Percentiles rank a stretch among this genome's conserved stretches.
These are phyloP conservation scores for Phytophthora idaei DNA, from an alignment of 352 stramenopile genomes.

Conservation along the genomic window DNA sequence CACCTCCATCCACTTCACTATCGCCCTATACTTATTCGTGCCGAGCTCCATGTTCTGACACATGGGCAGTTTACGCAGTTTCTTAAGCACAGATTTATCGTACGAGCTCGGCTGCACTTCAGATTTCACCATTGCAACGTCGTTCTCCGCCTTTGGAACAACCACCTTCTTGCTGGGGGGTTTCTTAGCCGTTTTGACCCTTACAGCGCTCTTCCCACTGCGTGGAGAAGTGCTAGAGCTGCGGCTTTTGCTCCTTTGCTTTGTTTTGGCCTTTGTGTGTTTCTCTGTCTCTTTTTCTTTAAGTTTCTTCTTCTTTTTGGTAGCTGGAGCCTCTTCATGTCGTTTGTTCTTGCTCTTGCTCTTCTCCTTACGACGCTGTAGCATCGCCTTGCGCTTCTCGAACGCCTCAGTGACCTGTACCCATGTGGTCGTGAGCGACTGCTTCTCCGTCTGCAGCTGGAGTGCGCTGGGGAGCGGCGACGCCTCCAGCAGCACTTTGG, in stretches of 20 bases:
- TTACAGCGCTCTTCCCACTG: slow-evolving; percentile 18
- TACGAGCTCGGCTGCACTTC: slow-evolving; percentile 18
- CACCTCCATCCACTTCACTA: slow-evolving; percentile 62
- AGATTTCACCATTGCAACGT: slow-evolving; percentile 1
- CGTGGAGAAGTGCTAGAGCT: slow-evolving; percentile 21
- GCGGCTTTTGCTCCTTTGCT: slow-evolving; percentile 25
- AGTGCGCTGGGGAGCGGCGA: slow-evolving; percentile 28
- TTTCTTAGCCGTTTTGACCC: slow-evolving; percentile 24
- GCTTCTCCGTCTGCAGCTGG: slow-evolving; percentile 40
- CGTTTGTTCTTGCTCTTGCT: slow-evolving; percentile 25
- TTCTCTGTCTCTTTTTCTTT: slow-evolving; percentile 26
- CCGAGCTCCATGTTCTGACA: slow-evolving; percentile 41
- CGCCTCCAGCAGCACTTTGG: slow-evolving; percentile 30
- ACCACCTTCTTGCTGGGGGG: slow-evolving; percentile 7
- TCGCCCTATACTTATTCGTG: slow-evolving; percentile 51
- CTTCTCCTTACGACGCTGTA: slow-evolving; percentile 40
- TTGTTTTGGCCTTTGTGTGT: neutral
- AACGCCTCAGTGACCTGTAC: slow-evolving; percentile 27
- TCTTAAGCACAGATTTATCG: slow-evolving; percentile 36
- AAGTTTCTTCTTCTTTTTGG: slow-evolving; percentile 19
- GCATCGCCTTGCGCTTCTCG: slow-evolving; percentile 33
- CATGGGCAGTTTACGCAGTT: slow-evolving; percentile 43
- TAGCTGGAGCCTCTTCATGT: neutral
- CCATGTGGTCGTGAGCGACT: slow-evolving; percentile 38
- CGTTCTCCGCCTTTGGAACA: slow-evolving; percentile 2